phyloP scores from a whole-genome alignment of 345 rosid species.

The Limnanthes douglasii region DNA sequence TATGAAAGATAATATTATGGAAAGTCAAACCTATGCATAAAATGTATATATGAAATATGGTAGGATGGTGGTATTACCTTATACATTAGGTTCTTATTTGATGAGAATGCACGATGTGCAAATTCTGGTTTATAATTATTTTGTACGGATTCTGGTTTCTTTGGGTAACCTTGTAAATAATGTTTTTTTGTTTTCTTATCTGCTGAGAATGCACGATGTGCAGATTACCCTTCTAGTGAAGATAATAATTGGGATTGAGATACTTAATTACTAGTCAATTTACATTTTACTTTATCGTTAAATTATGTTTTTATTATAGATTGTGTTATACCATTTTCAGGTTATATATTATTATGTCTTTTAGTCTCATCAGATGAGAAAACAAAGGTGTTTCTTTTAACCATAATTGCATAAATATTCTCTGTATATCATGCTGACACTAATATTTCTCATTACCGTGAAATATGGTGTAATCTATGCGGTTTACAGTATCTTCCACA shows the following conservation, averaged over 20 bases:
- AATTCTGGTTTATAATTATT: slow-evolving; percentile 91
- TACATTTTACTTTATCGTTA: slow-evolving; percentile 1
- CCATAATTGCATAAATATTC: slow-evolving; percentile 94
- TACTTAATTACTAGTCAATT: slow-evolving; percentile 7
- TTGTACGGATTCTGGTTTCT: slow-evolving; percentile 86
- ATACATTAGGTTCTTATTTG: slow-evolving; percentile 91
- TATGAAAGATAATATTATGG: slow-evolving; percentile 1
- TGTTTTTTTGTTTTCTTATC: slow-evolving; percentile 75
- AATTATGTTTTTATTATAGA: too few relatives aligned
- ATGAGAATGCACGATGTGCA: too few relatives aligned
- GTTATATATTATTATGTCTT: slow-evolving; percentile 5
- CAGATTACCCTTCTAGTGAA: slow-evolving; percentile 35
- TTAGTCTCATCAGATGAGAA: slow-evolving; percentile 48
- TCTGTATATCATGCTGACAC: slow-evolving; percentile 58
- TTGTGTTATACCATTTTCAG: slow-evolving; percentile 2
- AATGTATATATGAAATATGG: slow-evolving; percentile 94
- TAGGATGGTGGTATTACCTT: slow-evolving; percentile 95
- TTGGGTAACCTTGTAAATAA: slow-evolving; percentile 93
- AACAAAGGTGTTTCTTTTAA: slow-evolving; percentile 78
- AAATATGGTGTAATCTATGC: slow-evolving; percentile 94
- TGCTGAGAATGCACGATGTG: slow-evolving; percentile 49
- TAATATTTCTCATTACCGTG: slow-evolving; percentile 85
- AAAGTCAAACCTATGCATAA: slow-evolving; percentile 39
- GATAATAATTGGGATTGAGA: slow-evolving; percentile 40
- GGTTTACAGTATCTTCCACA: slow-evolving; percentile 46